Evolutionary conservation across 2,329 filamentous ascomycete genomes (phyloP), one percentile per base, ranked within the genome.

Genomic region (Pyrenophora graminea): DNA sequence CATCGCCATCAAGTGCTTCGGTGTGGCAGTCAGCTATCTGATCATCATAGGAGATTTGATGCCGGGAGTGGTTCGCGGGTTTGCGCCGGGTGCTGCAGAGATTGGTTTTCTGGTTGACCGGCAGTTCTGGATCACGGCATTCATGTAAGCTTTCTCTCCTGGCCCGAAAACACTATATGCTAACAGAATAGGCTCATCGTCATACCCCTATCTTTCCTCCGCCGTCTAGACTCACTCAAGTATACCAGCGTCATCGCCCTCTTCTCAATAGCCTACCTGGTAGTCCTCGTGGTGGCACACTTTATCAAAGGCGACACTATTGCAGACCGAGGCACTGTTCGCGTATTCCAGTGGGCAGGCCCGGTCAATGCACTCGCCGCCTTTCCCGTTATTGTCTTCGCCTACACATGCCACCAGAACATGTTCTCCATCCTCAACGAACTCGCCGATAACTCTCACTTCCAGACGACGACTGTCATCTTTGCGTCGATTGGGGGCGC

Each of bases 371-470:
- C 89, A 6, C 79, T 99, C 45, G 91, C 90, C 62, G 92, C 89
- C 56, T 85, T 99, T 58, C 94, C 94, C 0, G 91, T 99, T 45
- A 92, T 97, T 49, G 90, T 99, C 2, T 99, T 99, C 79, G 94
- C 93, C n/a, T 99, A 97, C 72, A 99, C 94, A 1, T 99, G 94
- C 72, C 94, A 99, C 74, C 94, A 99, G 69, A 99, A 99, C 71
- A 99, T 99, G 94, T 99, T 99, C 72, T 96, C 93, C 9, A 96
- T 99, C 60, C 78, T 99, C 38, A 99, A 99, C 67, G 94, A 99
- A 75, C 91, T 99, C 61, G 82, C 85, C 51, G 87, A 96, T 69
- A 91, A 91, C 73, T 89, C 89, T 3, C 90, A 90, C 17, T 82
- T 80, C 65, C 88, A 88, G 56, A 88, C 93, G 6, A 87, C 91